These are phyloP conservation scores for Oryza longistaminata DNA, from an alignment of 176 grass and related monocot species.

Conservation along the genomic window DNA sequence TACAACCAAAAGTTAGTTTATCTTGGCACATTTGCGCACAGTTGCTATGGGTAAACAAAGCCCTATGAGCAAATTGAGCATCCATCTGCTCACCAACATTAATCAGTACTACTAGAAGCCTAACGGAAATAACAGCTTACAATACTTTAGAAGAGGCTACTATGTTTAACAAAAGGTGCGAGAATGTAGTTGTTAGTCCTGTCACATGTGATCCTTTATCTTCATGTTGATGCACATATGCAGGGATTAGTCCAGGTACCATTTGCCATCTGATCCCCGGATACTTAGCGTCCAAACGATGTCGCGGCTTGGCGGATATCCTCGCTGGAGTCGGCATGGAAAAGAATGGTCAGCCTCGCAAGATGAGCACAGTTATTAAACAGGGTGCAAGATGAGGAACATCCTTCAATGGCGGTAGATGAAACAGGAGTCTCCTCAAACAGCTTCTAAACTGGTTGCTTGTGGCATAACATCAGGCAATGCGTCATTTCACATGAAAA, in stretches of 20 bases:
- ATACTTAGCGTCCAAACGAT: conserved; percentile 40
- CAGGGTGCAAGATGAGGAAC: conserved; percentile 27
- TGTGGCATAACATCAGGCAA: neutral
- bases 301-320: neutral
- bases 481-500: conserved; percentile 48
- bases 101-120: neutral
- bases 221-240: neutral
- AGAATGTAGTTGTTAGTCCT: neutral
- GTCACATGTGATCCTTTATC: neutral
- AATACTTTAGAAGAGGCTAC: neutral
- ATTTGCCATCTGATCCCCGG: conserved; percentile 57
- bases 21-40: neutral
- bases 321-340: conserved; percentile 31
- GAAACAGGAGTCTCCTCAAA: conserved; percentile 64
- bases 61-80: neutral
- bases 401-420: conserved; percentile 18
- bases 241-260: conserved; percentile 33
- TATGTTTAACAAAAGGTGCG: neutral
- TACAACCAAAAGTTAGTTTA: neutral
- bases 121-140: neutral
- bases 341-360: conserved; percentile 65
- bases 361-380: conserved; percentile 33
- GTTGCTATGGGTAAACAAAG: neutral
- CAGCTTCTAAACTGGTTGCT: conserved; percentile 28
- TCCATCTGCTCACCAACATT: neutral